Base-by-base conservation (phyloP, 1,284 basidiomycete genomes). In the Exobasidium rhododendri region DNA sequence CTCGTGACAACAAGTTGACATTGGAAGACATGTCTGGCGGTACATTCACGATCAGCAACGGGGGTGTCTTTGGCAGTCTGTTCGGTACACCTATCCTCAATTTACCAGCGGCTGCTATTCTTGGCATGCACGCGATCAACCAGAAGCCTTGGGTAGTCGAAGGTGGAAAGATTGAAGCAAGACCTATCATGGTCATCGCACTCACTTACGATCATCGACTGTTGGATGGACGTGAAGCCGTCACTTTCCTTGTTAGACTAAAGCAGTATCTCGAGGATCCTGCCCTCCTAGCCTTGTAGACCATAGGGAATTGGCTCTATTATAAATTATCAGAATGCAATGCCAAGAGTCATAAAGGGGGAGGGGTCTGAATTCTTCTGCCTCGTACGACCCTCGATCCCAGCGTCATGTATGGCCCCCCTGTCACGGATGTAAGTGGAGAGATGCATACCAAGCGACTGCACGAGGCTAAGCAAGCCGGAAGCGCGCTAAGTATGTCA, bases 11-110 rank as follows among this genome's bases (percentile, higher is more conserved):
- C 80, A 97, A 97, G 83, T 86, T 98, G 57, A 89, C 91, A 30
- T 85, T 98, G 63, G 96, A 98, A 63, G 81, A 82, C 69, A 81
- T 82, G 94, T 85, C 91, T 47, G 96, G 94, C 60, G 94, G 94
- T 57, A 89, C 91, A 24, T 97, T 98, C 85, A 98, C 94, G 74
- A 97, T 98, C 82, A 97, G 94, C 59, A 98, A 98, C 81, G 96
- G 96, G 55, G 96, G 94, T 75, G 94, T 98, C 79, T 98, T 98
- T 77, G 94, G 94, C 60, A 96, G 92, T 58, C 84, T 97, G 53
- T 97, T 89, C 80, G 94, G 94, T 56, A 98, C 94, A 40, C 94
- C 94, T 26, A 80, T 82, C 81, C 94, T 98, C 83, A 98, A 97
- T 85, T 83, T 94, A 61, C 94, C 94, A 22, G 94, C 97, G 81